Base-by-base conservation (phyloP, 2,329 filamentous ascomycete species). In the Fusarium tupiense region DNA sequence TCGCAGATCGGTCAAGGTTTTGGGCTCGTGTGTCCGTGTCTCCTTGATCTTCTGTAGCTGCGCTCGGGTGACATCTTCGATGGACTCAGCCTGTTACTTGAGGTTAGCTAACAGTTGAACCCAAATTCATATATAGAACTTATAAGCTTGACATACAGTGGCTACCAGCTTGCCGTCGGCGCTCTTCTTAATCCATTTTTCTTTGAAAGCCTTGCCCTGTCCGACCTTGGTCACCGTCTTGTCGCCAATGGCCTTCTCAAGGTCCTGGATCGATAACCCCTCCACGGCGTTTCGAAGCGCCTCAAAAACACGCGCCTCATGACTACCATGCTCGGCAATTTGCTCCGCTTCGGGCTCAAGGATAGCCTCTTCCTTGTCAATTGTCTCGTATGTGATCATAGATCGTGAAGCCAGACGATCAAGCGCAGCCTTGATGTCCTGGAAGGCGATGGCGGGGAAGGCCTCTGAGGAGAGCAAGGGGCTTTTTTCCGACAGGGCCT, bases 131-230 rank as follows among this genome's bases (percentile, higher is more conserved):
- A 52, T 29, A n/a, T 17, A 65, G 17, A 24, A 47, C 12, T 31
- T 31, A 44, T 35, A 16, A 41, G 19, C 26, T 44, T 20, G 33
- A 81, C 85, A 77, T 76, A 89, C 89, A 77, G 85, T 83, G 70
- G 88, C 86, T 54, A 89, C 84, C 60, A 90, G 82, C 80, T 86
- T 87, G 72, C 88, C 88, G 31, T 88, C 87, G 77, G 89, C 87
- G 72, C 87, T 89, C 84, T 90, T 92, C 19, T 84, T 81, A 72
- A 93, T 92, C 91, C 91, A 93, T 81, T 91, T 92, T 83, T 91
- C 89, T 81, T 90, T 97, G 87, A 98, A 98, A 40, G 96, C 96
- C 85, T 96, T 97, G 78, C 95, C 95, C 82, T 96, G 93, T n/a
- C 96, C 96, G 69, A 98, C 87, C 85, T 94, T 96, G 57, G 92